Evolutionary conservation across 192 early-diverging fungal genomes (phyloP).

Genomic region (Funneliformis geosporum): DNA sequence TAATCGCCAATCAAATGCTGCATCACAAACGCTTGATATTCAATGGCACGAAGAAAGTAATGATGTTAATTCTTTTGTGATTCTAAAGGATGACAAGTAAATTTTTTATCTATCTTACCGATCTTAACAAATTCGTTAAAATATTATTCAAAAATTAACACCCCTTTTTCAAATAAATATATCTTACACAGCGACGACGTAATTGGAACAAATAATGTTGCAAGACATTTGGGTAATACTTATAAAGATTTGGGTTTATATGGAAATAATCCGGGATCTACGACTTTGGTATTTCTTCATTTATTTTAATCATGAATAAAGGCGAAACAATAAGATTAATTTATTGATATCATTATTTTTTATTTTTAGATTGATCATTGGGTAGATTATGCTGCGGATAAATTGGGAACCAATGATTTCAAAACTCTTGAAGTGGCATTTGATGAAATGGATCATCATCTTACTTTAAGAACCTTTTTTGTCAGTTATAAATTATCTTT

Average conservation of each 20-base stretch:
- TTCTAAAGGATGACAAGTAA: not conserved
- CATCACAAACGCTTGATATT: not conserved
- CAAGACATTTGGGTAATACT: not conserved
- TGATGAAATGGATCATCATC: slow-evolving; percentile 74
- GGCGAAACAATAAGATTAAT: too few species aligned
- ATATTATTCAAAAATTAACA: too few species aligned
- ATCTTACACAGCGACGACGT: not conserved
- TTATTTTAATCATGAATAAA: too few species aligned
- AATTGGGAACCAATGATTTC: slow-evolving; percentile 63
- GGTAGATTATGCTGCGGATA: slow-evolving; percentile 68
- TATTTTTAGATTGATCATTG: slow-evolving; percentile 62
- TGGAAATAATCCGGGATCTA: not conserved
- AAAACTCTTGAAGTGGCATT: slow-evolving; percentile 71
- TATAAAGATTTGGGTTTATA: not conserved
- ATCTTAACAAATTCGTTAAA: not conserved
- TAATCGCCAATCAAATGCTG: not conserved
- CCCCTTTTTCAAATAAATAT: too few species aligned
- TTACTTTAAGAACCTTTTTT: slow-evolving; percentile 80
- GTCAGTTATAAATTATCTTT: slow-evolving; percentile 74
- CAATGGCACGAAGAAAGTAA: not conserved
- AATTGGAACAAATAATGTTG: not conserved
- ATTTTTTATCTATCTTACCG: not conserved
- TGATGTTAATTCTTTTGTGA: not conserved
- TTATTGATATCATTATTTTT: too few species aligned
- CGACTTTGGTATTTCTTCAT: not conserved